phyloP scores from a whole-genome alignment of 805 yeast genomes.

The Candida pini region DNA sequence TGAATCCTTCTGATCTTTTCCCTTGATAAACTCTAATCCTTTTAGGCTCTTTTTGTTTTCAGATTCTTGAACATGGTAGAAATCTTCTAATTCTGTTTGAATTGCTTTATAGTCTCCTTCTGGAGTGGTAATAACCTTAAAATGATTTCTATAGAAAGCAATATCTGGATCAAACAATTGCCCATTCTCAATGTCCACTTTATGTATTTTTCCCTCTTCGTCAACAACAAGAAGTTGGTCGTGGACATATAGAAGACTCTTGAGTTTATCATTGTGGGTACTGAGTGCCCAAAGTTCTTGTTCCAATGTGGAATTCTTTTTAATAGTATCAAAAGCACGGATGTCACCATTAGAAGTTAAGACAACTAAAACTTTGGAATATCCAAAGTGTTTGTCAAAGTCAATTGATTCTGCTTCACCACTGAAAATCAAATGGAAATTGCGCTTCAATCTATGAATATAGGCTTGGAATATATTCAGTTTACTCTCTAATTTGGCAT shows the following conservation, averaged over 20 bases:
- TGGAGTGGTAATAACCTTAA: constrained; percentile 4
- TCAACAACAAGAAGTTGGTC: constrained; percentile 6
- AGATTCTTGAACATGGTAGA: constrained; percentile 9
- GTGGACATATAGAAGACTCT: constrained; percentile 5
- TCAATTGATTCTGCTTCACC: constrained; percentile 14
- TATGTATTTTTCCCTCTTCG: constrained; percentile 4
- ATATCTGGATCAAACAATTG: constrained; percentile 1
- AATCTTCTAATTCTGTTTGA: constrained; percentile 9
- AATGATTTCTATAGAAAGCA: constrained; percentile 2
- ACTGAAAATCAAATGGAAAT: constrained; percentile 14
- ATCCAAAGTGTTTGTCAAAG: constrained; percentile 36
- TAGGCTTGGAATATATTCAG: constrained; percentile 27
- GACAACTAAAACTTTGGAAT: constrained; percentile 36
- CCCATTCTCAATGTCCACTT: constrained; percentile 4
- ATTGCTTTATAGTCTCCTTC: constrained; percentile 7
- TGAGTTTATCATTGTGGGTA: constrained; percentile 1
- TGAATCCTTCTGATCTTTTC: constrained; percentile 4
- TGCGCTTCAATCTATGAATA: constrained; percentile 27
- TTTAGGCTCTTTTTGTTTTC: constrained; percentile 4
- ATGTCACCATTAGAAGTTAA: constrained; percentile 37
- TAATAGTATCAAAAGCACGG: constrained; percentile 39
- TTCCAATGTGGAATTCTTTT: constrained; percentile 3
- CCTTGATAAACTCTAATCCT: constrained; percentile 10
- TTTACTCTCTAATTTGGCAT: constrained; percentile 27
- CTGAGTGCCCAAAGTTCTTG: constrained; percentile 33